Percentiles rank a stretch among this genome's conserved stretches.
Evolutionary conservation across 2,329 filamentous ascomycete species (phyloP).

Genomic region (Teratosphaeria epicoccoides): DNA sequence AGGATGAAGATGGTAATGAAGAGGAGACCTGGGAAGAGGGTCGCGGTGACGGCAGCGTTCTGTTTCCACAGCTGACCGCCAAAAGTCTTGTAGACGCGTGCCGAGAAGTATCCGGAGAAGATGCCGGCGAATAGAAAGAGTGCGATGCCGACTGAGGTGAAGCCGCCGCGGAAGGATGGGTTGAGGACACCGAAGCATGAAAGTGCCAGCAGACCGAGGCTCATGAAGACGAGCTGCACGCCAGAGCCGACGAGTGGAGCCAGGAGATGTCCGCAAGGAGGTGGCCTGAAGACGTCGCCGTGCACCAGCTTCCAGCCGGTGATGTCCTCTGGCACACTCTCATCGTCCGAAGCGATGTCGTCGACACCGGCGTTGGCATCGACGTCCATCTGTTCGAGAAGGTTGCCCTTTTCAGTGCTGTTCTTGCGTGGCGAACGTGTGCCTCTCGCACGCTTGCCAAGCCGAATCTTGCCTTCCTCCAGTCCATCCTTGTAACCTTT

Average conservation of each 20-base stretch:
- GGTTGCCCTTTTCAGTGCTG: constrained; percentile 42
- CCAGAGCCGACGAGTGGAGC: constrained; percentile 76
- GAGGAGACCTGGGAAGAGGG: constrained; percentile 66
- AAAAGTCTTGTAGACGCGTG: constrained; percentile 72
- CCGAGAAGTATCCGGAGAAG: constrained; percentile 82
- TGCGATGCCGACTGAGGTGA: constrained; percentile 72
- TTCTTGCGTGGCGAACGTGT: constrained; percentile 32
- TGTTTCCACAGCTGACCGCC: constrained; percentile 62
- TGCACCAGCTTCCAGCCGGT: constrained; percentile 84
- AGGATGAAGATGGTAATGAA: constrained; percentile 68
- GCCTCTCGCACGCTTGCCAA: constrained; percentile 40
- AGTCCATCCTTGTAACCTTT: constrained; percentile 59
- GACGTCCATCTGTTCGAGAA: constrained; percentile 28
- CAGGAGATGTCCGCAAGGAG: constrained; percentile 58
- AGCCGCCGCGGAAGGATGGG: constrained; percentile 80
- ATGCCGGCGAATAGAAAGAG: constrained; percentile 74
- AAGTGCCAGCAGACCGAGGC: constrained; percentile 46
- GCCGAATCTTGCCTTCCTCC: constrained; percentile 55
- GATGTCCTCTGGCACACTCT: constrained; percentile 65
- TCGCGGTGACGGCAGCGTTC: constrained; percentile 63
- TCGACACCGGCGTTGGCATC: constrained; percentile 42
- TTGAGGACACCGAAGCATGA: constrained; percentile 71
- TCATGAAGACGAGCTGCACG: constrained; percentile 78
- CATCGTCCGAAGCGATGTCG: constrained; percentile 53
- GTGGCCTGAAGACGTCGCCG: constrained; percentile 75